Percentiles rank a stretch among this genome's conserved stretches.
Conservation (phyloP, 192 early-diverging fungal species). For the Thamnidium elegans region DNA sequence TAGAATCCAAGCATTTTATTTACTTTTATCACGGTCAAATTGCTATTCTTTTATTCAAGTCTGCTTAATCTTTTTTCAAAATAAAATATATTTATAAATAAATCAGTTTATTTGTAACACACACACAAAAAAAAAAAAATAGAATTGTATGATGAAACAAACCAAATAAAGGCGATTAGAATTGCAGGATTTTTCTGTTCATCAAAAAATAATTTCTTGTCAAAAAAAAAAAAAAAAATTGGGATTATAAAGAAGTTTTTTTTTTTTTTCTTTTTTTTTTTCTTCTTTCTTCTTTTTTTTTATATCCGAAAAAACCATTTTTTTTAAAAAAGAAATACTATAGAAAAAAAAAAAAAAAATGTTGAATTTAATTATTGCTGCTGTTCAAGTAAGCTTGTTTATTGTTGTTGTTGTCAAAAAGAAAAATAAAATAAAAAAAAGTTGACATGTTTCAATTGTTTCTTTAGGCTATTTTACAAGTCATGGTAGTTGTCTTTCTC, state of each 20-base stretch:
- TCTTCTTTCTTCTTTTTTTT: neutral
- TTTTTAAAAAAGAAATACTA: neutral
- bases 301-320: neutral
- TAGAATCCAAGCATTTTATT: conserved; percentile 91
- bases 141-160: conserved; percentile 8
- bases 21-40: conserved; percentile 97
- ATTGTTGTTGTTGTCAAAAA: neutral
- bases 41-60: conserved; percentile 94
- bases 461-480: conserved; percentile 31
- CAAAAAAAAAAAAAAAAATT: conserved; percentile 1
- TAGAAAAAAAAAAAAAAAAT: conserved; percentile 5
- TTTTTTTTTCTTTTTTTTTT: neutral
- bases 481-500: conserved; percentile 30
- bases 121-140: too few species aligned
- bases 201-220: too few species aligned
- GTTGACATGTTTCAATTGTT: too few species aligned
- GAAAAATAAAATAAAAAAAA: too few species aligned
- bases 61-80: conserved; percentile 51
- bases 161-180: neutral
- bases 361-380: conserved; percentile 30
- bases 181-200: conserved; percentile 12
- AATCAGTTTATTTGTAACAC: too few species aligned
- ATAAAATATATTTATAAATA: conserved; percentile 1
- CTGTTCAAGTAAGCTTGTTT: conserved; percentile 24
- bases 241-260: conserved; percentile 2